phyloP scores from a whole-genome alignment of 2,329 filamentous ascomycete species.

The Xylaria polymorpha region DNA sequence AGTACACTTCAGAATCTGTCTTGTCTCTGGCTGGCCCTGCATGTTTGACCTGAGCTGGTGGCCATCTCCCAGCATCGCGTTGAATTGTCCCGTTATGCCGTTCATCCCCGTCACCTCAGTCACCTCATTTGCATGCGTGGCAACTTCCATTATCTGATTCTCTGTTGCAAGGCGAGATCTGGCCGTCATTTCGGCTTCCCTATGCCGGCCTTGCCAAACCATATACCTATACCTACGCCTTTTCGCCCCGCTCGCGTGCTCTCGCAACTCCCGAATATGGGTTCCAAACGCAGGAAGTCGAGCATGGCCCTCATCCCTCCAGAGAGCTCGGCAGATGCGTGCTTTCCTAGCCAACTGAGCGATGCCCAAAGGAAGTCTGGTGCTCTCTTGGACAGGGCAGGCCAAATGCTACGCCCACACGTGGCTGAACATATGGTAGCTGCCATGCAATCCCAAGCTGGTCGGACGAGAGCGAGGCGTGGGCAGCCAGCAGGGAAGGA shows the following conservation, averaged over 20 bases:
- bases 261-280: slow-evolving; percentile 48
- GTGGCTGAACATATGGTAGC: neutral
- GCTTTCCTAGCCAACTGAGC: neutral
- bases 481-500: slow-evolving; percentile 38
- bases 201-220: slow-evolving; percentile 37
- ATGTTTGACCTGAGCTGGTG: neutral
- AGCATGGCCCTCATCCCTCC: slow-evolving; percentile 35
- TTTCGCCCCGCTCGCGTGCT: neutral
- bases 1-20: neutral
- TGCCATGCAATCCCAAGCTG: neutral
- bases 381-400: slow-evolving; percentile 39
- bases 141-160: slow-evolving; percentile 38
- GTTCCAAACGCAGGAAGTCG: slow-evolving; percentile 55
- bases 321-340: slow-evolving; percentile 17
- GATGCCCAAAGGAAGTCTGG: slow-evolving; percentile 41
- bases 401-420: slow-evolving; percentile 6
- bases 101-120: slow-evolving; percentile 1
- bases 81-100: neutral
- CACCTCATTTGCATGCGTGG: slow-evolving; percentile 40
- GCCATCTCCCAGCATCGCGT: neutral
- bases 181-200: slow-evolving; percentile 29
- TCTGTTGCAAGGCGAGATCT: slow-evolving; percentile 32
- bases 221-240: slow-evolving; percentile 29
- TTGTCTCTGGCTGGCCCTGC: neutral
- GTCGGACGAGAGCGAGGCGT: slow-evolving; percentile 12